Evolutionary conservation across 129 eudicot species (phyloP).

Genomic region (sunflower (Helianthus annuus)): DNA sequence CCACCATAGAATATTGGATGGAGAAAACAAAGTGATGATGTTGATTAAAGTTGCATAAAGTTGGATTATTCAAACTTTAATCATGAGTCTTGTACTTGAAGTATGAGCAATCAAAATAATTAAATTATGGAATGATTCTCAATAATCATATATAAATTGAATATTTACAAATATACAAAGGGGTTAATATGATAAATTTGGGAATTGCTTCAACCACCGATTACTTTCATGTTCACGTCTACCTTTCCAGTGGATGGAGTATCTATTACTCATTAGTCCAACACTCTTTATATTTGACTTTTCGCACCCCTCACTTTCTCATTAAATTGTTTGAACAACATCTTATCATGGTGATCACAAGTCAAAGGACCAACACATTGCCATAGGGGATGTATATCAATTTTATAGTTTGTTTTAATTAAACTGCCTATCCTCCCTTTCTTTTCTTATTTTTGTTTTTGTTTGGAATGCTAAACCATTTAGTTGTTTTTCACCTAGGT

Average conservation of each 20-base stretch:
- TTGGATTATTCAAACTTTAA: slow-evolving; percentile 35
- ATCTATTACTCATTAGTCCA: slow-evolving; percentile 25
- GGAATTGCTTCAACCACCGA: slow-evolving; percentile 31
- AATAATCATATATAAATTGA: slow-evolving; percentile 11
- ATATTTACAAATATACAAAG: slow-evolving; percentile 16
- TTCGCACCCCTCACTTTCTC: slow-evolving; percentile 20
- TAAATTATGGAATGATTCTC: slow-evolving; percentile 30
- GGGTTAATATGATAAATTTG: slow-evolving; percentile 22
- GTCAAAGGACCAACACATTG: neutral
- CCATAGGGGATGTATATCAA: neutral
- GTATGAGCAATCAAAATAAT: slow-evolving; percentile 28
- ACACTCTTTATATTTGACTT: slow-evolving; percentile 35
- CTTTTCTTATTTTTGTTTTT: neutral
- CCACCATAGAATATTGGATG: slow-evolving; percentile 18
- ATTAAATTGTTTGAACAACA: slow-evolving; percentile 11
- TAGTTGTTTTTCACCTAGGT: neutral
- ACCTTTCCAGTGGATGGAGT: slow-evolving; percentile 26
- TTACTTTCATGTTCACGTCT: slow-evolving; percentile 17
- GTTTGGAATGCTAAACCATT: neutral
- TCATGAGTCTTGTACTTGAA: slow-evolving; percentile 41
- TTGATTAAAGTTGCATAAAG: slow-evolving; percentile 40
- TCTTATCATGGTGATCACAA: neutral
- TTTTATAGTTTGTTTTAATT: neutral
- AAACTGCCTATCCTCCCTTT: neutral
- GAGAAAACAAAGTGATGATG: slow-evolving; percentile 20